phyloP scores from a whole-genome alignment of 2,329 filamentous ascomycete genomes.

The Fusarium torulosum region DNA sequence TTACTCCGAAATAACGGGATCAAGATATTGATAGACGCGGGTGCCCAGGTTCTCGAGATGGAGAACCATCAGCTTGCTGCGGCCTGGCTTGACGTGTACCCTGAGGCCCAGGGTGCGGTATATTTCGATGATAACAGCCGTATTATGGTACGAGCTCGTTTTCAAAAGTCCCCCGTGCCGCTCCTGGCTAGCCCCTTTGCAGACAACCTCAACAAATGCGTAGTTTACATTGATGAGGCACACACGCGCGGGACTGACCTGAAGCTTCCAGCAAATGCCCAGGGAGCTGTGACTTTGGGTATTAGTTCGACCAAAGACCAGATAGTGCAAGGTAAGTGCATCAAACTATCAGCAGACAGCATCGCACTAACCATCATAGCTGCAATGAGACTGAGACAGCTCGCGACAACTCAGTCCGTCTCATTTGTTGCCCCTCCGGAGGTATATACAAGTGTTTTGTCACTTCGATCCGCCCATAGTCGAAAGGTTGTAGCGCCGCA shows the following conservation, averaged over 20 bases:
- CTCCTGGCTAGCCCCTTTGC: constrained; percentile 67
- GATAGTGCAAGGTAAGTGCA: constrained; percentile 66
- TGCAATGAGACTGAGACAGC: constrained; percentile 73
- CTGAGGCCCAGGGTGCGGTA: constrained; percentile 60
- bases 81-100: constrained; percentile 63
- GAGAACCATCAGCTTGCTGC: constrained; percentile 63
- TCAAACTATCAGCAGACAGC: accelerated
- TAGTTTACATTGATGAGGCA: constrained; percentile 72
- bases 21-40: constrained; percentile 71
- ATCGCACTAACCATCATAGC: constrained; percentile 55
- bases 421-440: constrained; percentile 69
- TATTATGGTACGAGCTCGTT: constrained; percentile 39
- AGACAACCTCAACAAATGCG: constrained; percentile 62
- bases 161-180: constrained; percentile 59
- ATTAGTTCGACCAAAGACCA: constrained; percentile 71
- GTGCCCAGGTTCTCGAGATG: constrained; percentile 73
- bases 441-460: constrained; percentile 70
- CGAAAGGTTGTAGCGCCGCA: not conserved
- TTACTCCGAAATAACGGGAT: constrained; percentile 51
- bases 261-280: constrained; percentile 61
- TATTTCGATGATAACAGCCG: constrained; percentile 61
- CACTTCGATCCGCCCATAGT: constrained; percentile 52
- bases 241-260: constrained; percentile 73
- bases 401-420: constrained; percentile 67
- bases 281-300: constrained; percentile 68